Base-by-base conservation (phyloP, 495 filamentous ascomycete species). In the Chaetomium cochliodes region DNA sequence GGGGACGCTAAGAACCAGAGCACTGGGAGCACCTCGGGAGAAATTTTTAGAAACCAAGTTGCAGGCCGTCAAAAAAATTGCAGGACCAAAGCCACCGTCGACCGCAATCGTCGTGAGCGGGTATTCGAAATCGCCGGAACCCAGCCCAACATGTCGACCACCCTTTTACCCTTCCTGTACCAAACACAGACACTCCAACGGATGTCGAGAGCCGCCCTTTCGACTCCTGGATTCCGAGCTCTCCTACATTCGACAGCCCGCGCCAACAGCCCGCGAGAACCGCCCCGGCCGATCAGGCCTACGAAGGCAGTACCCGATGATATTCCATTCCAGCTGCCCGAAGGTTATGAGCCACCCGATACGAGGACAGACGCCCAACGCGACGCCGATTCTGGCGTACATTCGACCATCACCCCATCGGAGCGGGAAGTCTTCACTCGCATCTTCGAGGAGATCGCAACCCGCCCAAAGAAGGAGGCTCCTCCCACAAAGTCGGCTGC, bases 101-200 rank as follows among this genome's bases (percentile, higher is more conserved):
- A n/a, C 28, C 28, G 28, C 3, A 18, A 25, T 37, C 25, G 22
- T 37, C 33, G 33, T 37, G 20, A 44, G 22, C 23, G 15, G 20
- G 28, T 30, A 20, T n/a, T 18, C 44, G 2, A 22, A 12, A n/a
- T 20, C 2, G 8, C 20, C 20, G 37, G 15, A 23, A 11, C 15
- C 9, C 8, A 3, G 26, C 15, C 47, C 65, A 69, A 28, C 37
- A 79, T 78, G 77, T 69, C 72, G 20, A 74, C 75, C 1, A 78
- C 79, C 2, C 65, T 84, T 7, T 70, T 83, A 15, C 85, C 88
- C 0, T 90, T 92, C 55, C 82, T 92, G 9, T 92, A 91, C 72
- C 85, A 88, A 60, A 91, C 89, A n/a, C 79, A 79, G 62, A 89
- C 87, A 0, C 77, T 90, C 8, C 76, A 78, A 58, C 73, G 73